These are phyloP conservation scores for Ascochyta pisi DNA, from an alignment of 2,329 filamentous ascomycete species.

Conservation along the genomic window DNA sequence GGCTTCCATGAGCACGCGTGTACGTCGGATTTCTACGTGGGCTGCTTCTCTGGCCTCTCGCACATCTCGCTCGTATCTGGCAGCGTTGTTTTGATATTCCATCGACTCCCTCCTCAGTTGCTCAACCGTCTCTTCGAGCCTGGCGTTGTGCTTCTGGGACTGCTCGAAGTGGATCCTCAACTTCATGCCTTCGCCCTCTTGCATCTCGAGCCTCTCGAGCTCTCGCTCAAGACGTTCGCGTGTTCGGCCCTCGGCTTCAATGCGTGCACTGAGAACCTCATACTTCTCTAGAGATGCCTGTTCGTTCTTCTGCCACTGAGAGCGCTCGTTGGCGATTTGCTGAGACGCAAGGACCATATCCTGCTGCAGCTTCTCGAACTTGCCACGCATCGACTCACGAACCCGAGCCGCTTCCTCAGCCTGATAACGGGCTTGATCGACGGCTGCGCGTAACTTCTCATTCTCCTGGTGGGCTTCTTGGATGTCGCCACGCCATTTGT, in stretches of 20 bases:
- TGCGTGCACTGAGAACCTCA: constrained; percentile 61
- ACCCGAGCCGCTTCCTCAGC: constrained; percentile 86
- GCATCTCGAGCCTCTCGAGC: constrained; percentile 53
- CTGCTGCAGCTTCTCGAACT: constrained; percentile 84
- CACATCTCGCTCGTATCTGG: constrained; percentile 80
- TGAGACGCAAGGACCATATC: constrained; percentile 82
- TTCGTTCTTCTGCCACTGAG: constrained; percentile 73
- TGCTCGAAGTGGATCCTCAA: constrained; percentile 76
- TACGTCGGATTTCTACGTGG: constrained; percentile 80
- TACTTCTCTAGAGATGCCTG: constrained; percentile 63
- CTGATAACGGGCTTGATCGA: constrained; percentile 77
- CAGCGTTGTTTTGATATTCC: constrained; percentile 72
- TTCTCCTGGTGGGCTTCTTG: constrained; percentile 59
- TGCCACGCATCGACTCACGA: constrained; percentile 81
- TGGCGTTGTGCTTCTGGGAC: constrained; percentile 64
- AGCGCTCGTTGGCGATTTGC: constrained; percentile 83
- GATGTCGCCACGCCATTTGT: constrained; percentile 65
- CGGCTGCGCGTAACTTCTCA: constrained; percentile 75
- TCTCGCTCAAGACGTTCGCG: constrained; percentile 56
- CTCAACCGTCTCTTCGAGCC: constrained; percentile 66
- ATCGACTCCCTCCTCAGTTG: constrained; percentile 69
- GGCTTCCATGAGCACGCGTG: constrained; percentile 76
- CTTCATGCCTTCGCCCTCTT: constrained; percentile 79
- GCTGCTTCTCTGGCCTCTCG: constrained; percentile 82
- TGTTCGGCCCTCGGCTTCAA: constrained; percentile 54